Evolutionary conservation across 2,329 filamentous ascomycete genomes (phyloP), one percentile per base, ranked within the genome.

Genomic region (Colletotrichum lentis): DNA sequence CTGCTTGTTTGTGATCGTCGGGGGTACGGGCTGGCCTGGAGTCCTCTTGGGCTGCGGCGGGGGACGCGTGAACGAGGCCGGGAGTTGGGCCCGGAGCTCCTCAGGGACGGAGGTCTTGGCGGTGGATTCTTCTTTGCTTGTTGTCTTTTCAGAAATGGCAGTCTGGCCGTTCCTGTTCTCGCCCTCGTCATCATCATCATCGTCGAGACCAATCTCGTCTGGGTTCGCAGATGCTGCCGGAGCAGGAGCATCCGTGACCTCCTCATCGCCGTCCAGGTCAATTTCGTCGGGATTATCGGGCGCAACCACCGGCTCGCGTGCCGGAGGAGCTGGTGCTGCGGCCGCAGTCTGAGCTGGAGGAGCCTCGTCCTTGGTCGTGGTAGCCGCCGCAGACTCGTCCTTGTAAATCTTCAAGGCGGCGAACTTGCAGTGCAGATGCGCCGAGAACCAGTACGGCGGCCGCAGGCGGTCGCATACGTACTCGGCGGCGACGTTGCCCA

Each of bases 381-480:
- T 31, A 31, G 27, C 27, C 7, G 27, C 27, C 27, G 44, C 52
- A 6, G 84, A 74, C 55, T 78, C 71, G 6, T 84, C 74, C 56
- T 78, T 71, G 65, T 88, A 90, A n/a, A 71, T 80, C 76, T 86
- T 90, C 70, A 88, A 77, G 0, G 94, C 96, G 0, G 90, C 80
- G 76, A 91, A 98, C 76, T 95, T 96, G 81, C 91, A 90, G 78
- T 99, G 96, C 80, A 98, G 80, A 79, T 99, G 96, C 3, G 94
- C 96, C 44, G 92, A 91, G 76, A 98, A 97, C 96, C 96, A 99
- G 76, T 93, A 91, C 0, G 86, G 85, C 11, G 96, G 96, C 60
- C 93, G 85, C 60, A 99, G 79, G 37, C 92, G 86, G 75, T 97
- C 90, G 79, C 98, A 86, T 22, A 97, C 89, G 72, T 91, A 88